A percentile compares a stretch with the other conserved stretches of the same genome.
These are phyloP conservation scores for Coemansia sp. DNA, from an alignment of 192 early-diverging fungal genomes.

Conservation along the genomic window DNA sequence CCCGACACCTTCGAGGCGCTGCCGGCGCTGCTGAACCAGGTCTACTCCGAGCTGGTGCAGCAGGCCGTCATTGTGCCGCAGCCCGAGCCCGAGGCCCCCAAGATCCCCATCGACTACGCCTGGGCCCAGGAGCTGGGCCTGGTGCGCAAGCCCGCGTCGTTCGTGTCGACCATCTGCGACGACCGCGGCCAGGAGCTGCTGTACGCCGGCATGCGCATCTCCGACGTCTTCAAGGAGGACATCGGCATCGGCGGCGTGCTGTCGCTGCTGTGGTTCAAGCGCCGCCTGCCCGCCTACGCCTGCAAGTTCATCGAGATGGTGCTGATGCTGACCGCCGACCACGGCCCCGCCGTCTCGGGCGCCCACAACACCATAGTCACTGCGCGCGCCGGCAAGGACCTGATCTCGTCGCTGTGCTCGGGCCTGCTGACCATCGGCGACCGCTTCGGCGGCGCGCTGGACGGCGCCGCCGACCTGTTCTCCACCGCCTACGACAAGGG, in stretches of 20 bases:
- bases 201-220: constrained; percentile 98
- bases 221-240: constrained; percentile 97
- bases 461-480: constrained; percentile 94
- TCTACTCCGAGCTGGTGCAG: constrained; percentile 74
- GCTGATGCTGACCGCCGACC: constrained; percentile 98
- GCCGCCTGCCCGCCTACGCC: constrained; percentile 90
- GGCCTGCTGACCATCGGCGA: constrained; percentile 97
- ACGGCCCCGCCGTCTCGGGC: constrained; percentile 96
- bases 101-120: constrained; percentile 98
- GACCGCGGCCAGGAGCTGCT: constrained; percentile 98
- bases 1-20: constrained; percentile 95
- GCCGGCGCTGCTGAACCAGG: constrained; percentile 72
- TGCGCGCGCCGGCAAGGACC: constrained; percentile 95
- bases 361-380: constrained; percentile 89
- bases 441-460: constrained; percentile 95
- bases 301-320: constrained; percentile 99
- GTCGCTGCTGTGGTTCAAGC: constrained; percentile 97
- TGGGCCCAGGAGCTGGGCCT: constrained; percentile 99
- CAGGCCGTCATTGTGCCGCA: constrained; percentile 63
- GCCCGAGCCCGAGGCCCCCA: constrained; percentile 89
- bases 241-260: constrained; percentile 98
- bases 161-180: constrained; percentile 98
- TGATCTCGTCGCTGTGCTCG: constrained; percentile 90
- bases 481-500: constrained; percentile 89
- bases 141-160: constrained; percentile 96